Percentiles rank a stretch among this genome's conserved stretches.
phyloP scores from a whole-genome alignment of 768 basidiomycete genomes.

The Podaxis mareebaensis region DNA sequence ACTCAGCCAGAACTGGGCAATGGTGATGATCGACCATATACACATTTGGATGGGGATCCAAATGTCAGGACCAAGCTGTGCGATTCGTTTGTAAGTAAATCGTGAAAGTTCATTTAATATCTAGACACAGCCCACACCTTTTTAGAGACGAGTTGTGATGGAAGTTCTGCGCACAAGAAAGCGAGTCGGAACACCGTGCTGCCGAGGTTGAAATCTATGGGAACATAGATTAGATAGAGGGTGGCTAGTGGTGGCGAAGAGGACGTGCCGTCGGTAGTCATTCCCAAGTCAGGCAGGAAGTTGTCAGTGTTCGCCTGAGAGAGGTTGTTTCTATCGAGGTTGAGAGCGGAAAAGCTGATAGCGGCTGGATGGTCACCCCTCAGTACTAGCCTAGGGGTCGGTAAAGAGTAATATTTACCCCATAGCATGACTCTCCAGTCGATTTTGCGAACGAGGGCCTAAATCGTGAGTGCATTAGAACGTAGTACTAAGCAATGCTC shows the following conservation, averaged over 20 bases:
- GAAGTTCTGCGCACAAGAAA: conserved; percentile 58
- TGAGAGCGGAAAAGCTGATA: conserved; percentile 57
- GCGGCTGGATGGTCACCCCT: conserved; percentile 33
- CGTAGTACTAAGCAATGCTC: background rate
- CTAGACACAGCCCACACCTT: conserved; percentile 33
- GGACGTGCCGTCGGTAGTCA: conserved; percentile 47
- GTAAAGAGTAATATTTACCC: conserved; percentile 22
- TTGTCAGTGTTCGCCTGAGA: conserved; percentile 59
- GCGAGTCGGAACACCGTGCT: conserved; percentile 53
- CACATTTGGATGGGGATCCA: conserved; percentile 66
- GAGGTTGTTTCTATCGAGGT: conserved; percentile 54
- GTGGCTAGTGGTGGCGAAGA: background rate
- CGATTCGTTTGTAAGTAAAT: background rate
- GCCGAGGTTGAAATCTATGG: conserved; percentile 53
- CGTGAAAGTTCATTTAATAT: background rate
- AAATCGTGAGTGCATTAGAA: background rate
- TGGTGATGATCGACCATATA: conserved; percentile 52
- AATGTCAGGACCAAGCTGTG: conserved; percentile 58
- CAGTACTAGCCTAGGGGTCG: background rate
- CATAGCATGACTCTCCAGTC: conserved; percentile 64
- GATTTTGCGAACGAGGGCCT: conserved; percentile 53
- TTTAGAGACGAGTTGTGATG: conserved; percentile 65
- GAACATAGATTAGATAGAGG: background rate
- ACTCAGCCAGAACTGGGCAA: conserved; percentile 55
- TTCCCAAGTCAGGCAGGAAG: conserved; percentile 53